Evolutionary conservation across 2,329 filamentous ascomycete genomes (phyloP).

Genomic region (Cercospora brassicicola): DNA sequence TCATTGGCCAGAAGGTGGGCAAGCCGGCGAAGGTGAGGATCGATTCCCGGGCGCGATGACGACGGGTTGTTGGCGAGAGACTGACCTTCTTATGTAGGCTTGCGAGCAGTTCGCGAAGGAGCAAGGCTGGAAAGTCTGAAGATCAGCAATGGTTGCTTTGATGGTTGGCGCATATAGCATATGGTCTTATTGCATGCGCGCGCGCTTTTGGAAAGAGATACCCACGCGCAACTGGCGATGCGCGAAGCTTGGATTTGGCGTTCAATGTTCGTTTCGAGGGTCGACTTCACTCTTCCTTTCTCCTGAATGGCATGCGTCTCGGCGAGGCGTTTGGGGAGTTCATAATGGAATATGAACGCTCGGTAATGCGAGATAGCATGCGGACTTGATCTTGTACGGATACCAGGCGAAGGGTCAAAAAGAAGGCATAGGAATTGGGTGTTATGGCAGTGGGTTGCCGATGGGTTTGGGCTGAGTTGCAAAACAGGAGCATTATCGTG

Average conservation of each 20-base stretch:
- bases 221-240: conserved; percentile 19
- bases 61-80: neutral
- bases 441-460: neutral
- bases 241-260: conserved; percentile 14
- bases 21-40: conserved; percentile 85
- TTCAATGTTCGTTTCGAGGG: neutral
- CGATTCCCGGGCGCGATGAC: neutral
- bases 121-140: conserved; percentile 53
- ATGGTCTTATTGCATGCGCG: conserved; percentile 16
- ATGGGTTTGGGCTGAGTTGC: neutral
- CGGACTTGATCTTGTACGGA: conserved; percentile 10
- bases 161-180: conserved; percentile 16
- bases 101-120: conserved; percentile 96
- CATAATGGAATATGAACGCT: neutral
- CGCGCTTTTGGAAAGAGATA: conserved; percentile 23
- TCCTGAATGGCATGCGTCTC: conserved; percentile 17
- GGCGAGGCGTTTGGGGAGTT: conserved; percentile 26
- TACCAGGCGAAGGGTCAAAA: neutral
- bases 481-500: neutral
- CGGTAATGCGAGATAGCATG: conserved; percentile 6
- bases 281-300: conserved; percentile 9
- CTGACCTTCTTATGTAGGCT: conserved; percentile 52
- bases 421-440: neutral
- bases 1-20: conserved; percentile 91
- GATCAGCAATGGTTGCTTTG: neutral